Conservation (phyloP, 2,329 filamentous ascomycete genomes). For the Aspergillus neoniger region DNA sequence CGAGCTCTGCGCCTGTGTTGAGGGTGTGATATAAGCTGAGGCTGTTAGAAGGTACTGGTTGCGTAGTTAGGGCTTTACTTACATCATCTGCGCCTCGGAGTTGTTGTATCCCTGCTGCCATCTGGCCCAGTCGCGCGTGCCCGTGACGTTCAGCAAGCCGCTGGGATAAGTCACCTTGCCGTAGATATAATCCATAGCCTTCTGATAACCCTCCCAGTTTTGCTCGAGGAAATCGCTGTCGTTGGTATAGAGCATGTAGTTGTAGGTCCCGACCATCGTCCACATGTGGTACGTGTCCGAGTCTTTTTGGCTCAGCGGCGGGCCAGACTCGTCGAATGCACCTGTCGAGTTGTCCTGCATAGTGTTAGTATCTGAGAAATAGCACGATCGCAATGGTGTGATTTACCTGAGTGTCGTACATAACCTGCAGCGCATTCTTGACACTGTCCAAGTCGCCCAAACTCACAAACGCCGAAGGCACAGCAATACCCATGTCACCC, state of each 20-base stretch:
- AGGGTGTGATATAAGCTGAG: slow-evolving; percentile 55
- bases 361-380: background rate
- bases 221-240: slow-evolving; percentile 51
- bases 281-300: slow-evolving; percentile 50
- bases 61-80: slow-evolving; percentile 3
- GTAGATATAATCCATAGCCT: slow-evolving; percentile 51
- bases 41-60: background rate
- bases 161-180: slow-evolving; percentile 46
- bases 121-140: slow-evolving; percentile 55
- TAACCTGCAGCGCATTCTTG: slow-evolving; percentile 50
- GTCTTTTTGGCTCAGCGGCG: slow-evolving; percentile 36
- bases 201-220: slow-evolving; percentile 53
- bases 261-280: slow-evolving; percentile 60
- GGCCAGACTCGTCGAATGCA: slow-evolving; percentile 39
- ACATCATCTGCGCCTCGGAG: slow-evolving; percentile 55
- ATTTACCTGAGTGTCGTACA: slow-evolving; percentile 48
- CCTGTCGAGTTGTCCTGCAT: slow-evolving; percentile 31
- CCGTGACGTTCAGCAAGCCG: slow-evolving; percentile 54
- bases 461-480: slow-evolving; percentile 48
- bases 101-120: slow-evolving; percentile 55
- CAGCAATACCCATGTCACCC: slow-evolving; percentile 55
- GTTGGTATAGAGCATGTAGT: slow-evolving; percentile 59
- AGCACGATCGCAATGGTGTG: no score
- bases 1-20: slow-evolving; percentile 55
- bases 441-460: slow-evolving; percentile 50